A percentile compares a stretch with the other conserved stretches of the same genome.
Evolutionary conservation across 1,284 basidiomycete species (phyloP).

Genomic region (Pisolithus thermaeus): DNA sequence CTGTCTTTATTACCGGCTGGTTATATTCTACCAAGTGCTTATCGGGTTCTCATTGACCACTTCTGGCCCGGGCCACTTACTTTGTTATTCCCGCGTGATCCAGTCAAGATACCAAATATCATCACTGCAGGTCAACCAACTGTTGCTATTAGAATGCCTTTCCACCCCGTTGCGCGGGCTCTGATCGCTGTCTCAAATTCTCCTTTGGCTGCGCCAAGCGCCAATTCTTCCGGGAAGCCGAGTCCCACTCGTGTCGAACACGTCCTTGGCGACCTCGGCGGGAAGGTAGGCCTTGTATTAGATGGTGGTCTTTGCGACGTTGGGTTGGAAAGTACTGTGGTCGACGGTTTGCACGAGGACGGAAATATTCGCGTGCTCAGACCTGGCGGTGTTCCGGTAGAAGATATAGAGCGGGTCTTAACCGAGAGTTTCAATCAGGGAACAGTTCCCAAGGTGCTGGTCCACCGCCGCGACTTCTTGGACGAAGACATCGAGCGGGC

Average conservation of each 20-base stretch:
- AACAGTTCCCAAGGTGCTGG: conserved; percentile 52
- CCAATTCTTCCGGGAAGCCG: conserved; percentile 92
- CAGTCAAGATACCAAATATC: conserved; percentile 51
- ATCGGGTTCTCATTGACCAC: conserved; percentile 66
- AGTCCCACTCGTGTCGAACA: conserved; percentile 92
- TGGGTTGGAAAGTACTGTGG: conserved; percentile 93
- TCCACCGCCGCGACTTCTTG: conserved; percentile 69
- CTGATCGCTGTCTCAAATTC: conserved; percentile 73
- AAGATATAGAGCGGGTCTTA: conserved; percentile 71
- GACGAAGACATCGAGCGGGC: conserved; percentile 62
- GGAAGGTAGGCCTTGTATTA: conserved; percentile 73
- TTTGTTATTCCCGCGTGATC: conserved; percentile 79
- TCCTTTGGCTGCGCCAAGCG: conserved; percentile 92
- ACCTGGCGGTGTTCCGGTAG: conserved; percentile 91
- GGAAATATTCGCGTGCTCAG: conserved; percentile 80
- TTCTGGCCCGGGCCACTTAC: conserved; percentile 98
- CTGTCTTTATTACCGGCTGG: conserved; percentile 58
- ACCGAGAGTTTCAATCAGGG: conserved; percentile 35
- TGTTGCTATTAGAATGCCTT: conserved; percentile 92
- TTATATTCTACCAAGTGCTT: conserved; percentile 58
- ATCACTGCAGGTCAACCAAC: conserved; percentile 79
- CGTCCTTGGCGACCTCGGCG: conserved; percentile 75
- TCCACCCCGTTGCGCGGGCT: conserved; percentile 87
- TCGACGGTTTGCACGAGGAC: conserved; percentile 75
- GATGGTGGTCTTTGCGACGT: conserved; percentile 92